Conservation (phyloP, 2,329 filamentous ascomycete genomes). For the Colletotrichum viniferum region DNA sequence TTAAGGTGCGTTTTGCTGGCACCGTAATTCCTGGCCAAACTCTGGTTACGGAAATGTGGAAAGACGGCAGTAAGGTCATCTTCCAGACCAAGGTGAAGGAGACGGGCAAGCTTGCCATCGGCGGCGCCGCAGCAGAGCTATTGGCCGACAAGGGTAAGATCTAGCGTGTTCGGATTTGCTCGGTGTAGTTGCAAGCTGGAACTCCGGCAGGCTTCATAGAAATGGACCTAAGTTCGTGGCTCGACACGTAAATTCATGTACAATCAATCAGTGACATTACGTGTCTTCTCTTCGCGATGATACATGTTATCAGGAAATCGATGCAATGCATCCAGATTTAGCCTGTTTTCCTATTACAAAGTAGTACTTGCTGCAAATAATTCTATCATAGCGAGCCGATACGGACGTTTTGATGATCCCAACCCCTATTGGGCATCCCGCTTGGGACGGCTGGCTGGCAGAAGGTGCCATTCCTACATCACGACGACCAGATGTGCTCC, state of each 20-base stretch:
- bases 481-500: background rate
- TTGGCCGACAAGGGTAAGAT: slow-evolving; percentile 41
- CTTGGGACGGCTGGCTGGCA: background rate
- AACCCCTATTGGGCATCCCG: background rate
- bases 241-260: background rate
- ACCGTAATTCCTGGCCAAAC: slow-evolving; percentile 87
- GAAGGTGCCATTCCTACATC: background rate
- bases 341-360: background rate
- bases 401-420: background rate
- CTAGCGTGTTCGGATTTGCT: background rate
- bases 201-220: background rate
- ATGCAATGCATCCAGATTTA: background rate
- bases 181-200: background rate
- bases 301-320: background rate
- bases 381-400: background rate
- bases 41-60: slow-evolving; percentile 95
- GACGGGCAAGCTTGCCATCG: slow-evolving; percentile 88
- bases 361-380: background rate
- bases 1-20: slow-evolving; percentile 91
- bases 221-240: background rate
- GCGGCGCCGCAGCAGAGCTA: slow-evolving; percentile 80
- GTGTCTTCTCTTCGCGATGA: background rate
- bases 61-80: slow-evolving; percentile 76
- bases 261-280: background rate
- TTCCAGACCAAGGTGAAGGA: slow-evolving; percentile 92